Evolutionary conservation across 192 early-diverging fungal species (phyloP).

Genomic region (Gryganskiella cystojenkinii): DNA sequence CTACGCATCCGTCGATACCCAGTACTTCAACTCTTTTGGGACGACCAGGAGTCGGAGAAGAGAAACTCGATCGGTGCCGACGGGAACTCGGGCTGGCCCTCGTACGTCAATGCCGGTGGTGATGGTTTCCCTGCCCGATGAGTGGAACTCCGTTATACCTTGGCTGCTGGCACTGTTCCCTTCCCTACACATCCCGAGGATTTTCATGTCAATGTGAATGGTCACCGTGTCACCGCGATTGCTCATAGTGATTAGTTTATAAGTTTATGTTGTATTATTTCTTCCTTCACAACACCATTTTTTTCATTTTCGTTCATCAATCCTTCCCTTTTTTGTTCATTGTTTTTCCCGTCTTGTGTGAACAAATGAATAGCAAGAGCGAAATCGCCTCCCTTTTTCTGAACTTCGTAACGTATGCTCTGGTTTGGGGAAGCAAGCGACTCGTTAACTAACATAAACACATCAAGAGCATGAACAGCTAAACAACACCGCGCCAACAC

Average conservation of each 20-base stretch:
- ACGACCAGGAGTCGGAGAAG: conserved; percentile 36
- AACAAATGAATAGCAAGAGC: too few species aligned
- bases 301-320: too few species aligned
- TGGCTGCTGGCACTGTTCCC: conserved; percentile 45
- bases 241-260: conserved; percentile 8
- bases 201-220: conserved; percentile 33
- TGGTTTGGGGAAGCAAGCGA: too few species aligned
- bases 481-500: too few species aligned
- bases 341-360: too few species aligned
- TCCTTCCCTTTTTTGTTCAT: too few species aligned
- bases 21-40: conserved; percentile 50
- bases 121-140: conserved; percentile 57
- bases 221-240: conserved; percentile 28
- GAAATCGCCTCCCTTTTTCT: too few species aligned
- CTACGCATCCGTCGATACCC: conserved; percentile 64
- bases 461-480: too few species aligned
- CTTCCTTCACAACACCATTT: too few species aligned
- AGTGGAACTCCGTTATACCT: conserved; percentile 39
- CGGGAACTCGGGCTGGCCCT: conserved; percentile 50
- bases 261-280: too few species aligned
- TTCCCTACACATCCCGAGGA: conserved; percentile 48
- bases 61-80: conserved; percentile 53
- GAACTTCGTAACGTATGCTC: too few species aligned
- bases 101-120: conserved; percentile 49
- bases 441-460: too few species aligned